Conservation (phyloP, 805 yeast genomes). For the Wickerhamomyces strasburgensis region DNA sequence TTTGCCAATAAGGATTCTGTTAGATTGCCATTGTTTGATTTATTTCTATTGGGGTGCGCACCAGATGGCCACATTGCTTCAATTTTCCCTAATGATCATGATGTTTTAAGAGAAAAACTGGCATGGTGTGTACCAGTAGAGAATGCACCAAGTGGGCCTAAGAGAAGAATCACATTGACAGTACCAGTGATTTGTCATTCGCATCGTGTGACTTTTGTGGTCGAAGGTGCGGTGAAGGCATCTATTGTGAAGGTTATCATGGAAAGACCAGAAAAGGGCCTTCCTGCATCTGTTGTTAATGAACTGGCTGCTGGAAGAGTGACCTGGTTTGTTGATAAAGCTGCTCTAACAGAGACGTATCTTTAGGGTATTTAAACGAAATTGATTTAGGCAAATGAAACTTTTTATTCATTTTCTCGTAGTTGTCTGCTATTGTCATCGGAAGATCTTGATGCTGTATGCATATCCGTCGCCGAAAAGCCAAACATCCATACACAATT, state of each 20-base stretch:
- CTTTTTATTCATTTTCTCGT: too few species aligned
- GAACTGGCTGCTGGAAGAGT: constrained; percentile 97
- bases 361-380: constrained; percentile 3
- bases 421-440: too few species aligned
- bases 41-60: constrained; percentile 91
- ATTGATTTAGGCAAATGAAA: too few species aligned
- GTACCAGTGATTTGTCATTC: constrained; percentile 95
- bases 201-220: constrained; percentile 88
- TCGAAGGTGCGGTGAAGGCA: constrained; percentile 94
- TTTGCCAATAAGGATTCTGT: constrained; percentile 97
- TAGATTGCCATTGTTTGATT: constrained; percentile 90
- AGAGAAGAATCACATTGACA: constrained; percentile 80
- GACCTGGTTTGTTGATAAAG: constrained; percentile 96
- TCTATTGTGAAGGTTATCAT: constrained; percentile 85
- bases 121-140: constrained; percentile 96
- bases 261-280: constrained; percentile 96
- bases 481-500: too few species aligned
- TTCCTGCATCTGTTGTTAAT: constrained; percentile 89
- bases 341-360: constrained; percentile 64
- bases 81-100: constrained; percentile 84
- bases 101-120: constrained; percentile 77
- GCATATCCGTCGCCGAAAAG: too few species aligned
- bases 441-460: too few species aligned
- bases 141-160: constrained; percentile 87
- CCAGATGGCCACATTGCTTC: constrained; percentile 98